These are phyloP conservation scores for Gossypium herbaceum DNA, from an alignment of 345 rosid species.

Conservation along the genomic window DNA sequence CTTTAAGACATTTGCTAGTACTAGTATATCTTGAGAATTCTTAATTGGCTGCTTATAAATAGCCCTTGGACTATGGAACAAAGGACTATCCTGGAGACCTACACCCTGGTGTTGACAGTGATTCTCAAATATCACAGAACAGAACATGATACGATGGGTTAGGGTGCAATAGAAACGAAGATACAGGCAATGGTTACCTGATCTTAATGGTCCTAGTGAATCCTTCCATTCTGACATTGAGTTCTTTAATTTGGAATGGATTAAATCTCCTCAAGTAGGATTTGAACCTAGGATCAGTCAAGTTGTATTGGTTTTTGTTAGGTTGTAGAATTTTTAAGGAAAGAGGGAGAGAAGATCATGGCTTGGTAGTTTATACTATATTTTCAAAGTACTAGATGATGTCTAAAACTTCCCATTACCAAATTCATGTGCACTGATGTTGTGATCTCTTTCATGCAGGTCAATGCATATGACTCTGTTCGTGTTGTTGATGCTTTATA, in stretches of 20 bases:
- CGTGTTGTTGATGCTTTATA: slow-evolving; percentile 75
- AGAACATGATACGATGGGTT: background rate
- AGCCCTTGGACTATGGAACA: background rate
- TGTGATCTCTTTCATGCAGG: slow-evolving; percentile 41
- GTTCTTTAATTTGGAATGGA: background rate
- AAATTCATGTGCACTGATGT: background rate
- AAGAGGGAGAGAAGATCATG: background rate
- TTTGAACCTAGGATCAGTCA: background rate
- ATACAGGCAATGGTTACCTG: background rate
- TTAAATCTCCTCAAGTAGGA: background rate
- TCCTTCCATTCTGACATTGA: background rate
- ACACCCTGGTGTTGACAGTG: background rate
- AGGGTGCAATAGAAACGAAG: background rate
- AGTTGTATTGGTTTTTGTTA: background rate
- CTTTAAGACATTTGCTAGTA: background rate
- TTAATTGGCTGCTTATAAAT: background rate
- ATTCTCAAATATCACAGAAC: background rate
- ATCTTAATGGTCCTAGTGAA: background rate
- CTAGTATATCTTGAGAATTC: background rate
- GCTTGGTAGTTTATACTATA: slow-evolving; percentile 6
- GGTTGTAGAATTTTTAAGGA: background rate
- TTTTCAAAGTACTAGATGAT: background rate
- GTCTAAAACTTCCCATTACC: background rate
- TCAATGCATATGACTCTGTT: slow-evolving; percentile 61
- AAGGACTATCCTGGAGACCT: background rate